These are phyloP conservation scores for Blastomyces silverae DNA, from an alignment of 2,329 filamentous ascomycete genomes.

Conservation along the genomic window DNA sequence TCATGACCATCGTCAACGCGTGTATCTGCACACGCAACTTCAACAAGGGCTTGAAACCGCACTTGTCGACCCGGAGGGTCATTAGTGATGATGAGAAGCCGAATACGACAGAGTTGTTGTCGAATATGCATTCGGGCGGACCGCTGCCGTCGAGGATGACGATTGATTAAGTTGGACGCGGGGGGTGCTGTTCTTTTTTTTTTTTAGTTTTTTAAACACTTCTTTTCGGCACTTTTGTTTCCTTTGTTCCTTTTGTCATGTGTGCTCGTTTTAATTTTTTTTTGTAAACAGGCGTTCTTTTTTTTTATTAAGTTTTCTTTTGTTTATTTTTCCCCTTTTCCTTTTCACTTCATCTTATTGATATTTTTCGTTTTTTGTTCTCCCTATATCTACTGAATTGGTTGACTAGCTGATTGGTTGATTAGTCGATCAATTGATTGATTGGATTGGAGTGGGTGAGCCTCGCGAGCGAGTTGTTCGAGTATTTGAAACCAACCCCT, in stretches of 20 bases:
- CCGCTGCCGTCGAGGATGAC: conserved; percentile 41
- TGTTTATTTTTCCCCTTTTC: conserved; percentile 15
- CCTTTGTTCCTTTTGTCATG: neutral
- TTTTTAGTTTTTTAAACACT: no score
- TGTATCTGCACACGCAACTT: conserved; percentile 88
- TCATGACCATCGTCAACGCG: conserved; percentile 81
- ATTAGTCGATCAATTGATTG: neutral
- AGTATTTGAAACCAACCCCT: neutral
- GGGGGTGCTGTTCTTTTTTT: conserved; percentile 23
- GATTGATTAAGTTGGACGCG: conserved; percentile 28
- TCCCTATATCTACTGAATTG: conserved; percentile 13
- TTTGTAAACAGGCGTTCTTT: neutral
- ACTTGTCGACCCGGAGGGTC: conserved; percentile 59
- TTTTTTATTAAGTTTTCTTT: conserved; percentile 19
- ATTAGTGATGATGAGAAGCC: conserved; percentile 46
- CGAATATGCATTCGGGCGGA: conserved; percentile 31
- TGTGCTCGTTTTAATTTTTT: conserved; percentile 25
- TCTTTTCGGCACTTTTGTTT: neutral
- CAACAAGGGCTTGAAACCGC: conserved; percentile 77
- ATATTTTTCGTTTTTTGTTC: neutral
- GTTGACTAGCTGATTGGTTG: neutral
- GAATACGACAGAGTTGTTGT: conserved; percentile 39
- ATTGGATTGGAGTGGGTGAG: neutral
- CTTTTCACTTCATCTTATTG: conserved; percentile 13
- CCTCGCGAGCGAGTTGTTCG: neutral